These are phyloP conservation scores for Pontederia paniculata DNA, from an alignment of 176 grass and related monocot species.

Conservation along the genomic window DNA sequence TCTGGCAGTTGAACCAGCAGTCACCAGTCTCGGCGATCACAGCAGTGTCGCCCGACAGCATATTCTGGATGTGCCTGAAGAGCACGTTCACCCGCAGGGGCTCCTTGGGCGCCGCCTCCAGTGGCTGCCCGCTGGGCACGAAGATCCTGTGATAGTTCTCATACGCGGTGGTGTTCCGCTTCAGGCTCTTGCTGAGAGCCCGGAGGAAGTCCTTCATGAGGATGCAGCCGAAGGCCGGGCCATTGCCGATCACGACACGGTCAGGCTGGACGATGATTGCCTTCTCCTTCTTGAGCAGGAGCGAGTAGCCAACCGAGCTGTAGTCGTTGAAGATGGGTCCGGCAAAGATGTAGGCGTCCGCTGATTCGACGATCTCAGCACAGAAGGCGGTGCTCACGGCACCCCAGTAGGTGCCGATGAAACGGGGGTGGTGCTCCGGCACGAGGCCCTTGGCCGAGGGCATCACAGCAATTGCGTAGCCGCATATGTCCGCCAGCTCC, in stretches of 20 bases:
- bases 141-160: conserved; percentile 66
- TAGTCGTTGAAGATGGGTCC: conserved; percentile 86
- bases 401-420: conserved; percentile 86
- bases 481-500: conserved; percentile 38
- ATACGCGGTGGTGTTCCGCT: conserved; percentile 40
- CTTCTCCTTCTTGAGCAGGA: conserved; percentile 55
- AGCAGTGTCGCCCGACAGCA: conserved; percentile 33
- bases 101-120: conserved; percentile 21
- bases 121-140: conserved; percentile 38
- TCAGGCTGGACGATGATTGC: conserved; percentile 61
- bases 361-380: conserved; percentile 77
- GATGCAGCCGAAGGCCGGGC: conserved; percentile 59
- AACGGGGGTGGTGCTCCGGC: conserved; percentile 46
- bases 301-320: conserved; percentile 71
- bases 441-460: conserved; percentile 73
- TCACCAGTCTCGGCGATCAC: conserved; percentile 64
- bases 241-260: conserved; percentile 52
- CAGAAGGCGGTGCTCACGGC: conserved; percentile 70
- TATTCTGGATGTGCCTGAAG: conserved; percentile 69
- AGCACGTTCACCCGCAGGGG: conserved; percentile 59
- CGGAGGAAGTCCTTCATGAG: conserved; percentile 60
- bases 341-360: conserved; percentile 57
- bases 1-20: conserved; percentile 95
- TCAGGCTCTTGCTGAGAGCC: conserved; percentile 28
- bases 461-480: conserved; percentile 43